Percentiles rank a stretch among this genome's conserved stretches.
phyloP scores from a whole-genome alignment of 805 yeast genomes.

The Teunomyces panamensis region DNA sequence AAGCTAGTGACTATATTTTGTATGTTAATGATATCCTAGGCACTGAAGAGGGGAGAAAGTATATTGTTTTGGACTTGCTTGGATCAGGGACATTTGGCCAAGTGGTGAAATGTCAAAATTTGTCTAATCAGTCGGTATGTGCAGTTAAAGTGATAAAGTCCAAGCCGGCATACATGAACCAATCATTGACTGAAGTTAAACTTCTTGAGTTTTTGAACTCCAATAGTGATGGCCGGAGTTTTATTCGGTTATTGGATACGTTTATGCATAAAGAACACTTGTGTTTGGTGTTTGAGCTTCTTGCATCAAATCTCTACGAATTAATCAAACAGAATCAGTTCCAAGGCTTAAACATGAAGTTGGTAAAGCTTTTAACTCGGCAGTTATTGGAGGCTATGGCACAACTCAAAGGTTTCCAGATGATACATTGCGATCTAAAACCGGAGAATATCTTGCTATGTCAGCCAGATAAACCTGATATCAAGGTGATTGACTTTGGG shows the following conservation, averaged over 20 bases:
- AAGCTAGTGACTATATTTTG: slow-evolving; percentile 83
- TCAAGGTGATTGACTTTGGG: slow-evolving; percentile 95
- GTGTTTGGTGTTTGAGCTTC: slow-evolving; percentile 86
- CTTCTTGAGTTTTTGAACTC: slow-evolving; percentile 78
- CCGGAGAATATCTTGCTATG: slow-evolving; percentile 90
- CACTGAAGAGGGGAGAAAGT: slow-evolving; percentile 76
- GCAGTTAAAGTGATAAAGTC: slow-evolving; percentile 95
- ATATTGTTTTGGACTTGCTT: slow-evolving; percentile 81
- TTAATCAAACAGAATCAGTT: slow-evolving; percentile 89
- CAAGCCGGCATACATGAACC: slow-evolving; percentile 86
- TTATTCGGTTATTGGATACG: slow-evolving; percentile 77
- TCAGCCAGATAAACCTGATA: slow-evolving; percentile 76
- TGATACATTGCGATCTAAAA: slow-evolving; percentile 94
- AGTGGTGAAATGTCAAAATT: slow-evolving; percentile 88
- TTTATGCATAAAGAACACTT: slow-evolving; percentile 91
- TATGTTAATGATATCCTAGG: slow-evolving; percentile 95
- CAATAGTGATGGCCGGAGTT: slow-evolving; percentile 63
- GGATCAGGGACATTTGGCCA: slow-evolving; percentile 99
- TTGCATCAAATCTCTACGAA: slow-evolving; percentile 87
- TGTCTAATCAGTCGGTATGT: slow-evolving; percentile 76
- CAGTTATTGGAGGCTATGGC: slow-evolving; percentile 82
- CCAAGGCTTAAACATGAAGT: slow-evolving; percentile 78
- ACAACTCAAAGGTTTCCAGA: slow-evolving; percentile 74
- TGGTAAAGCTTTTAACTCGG: slow-evolving; percentile 72
- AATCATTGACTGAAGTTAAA: slow-evolving; percentile 85